Base-by-base conservation (phyloP, 495 filamentous ascomycete genomes). In the Podospora tetraspora region DNA sequence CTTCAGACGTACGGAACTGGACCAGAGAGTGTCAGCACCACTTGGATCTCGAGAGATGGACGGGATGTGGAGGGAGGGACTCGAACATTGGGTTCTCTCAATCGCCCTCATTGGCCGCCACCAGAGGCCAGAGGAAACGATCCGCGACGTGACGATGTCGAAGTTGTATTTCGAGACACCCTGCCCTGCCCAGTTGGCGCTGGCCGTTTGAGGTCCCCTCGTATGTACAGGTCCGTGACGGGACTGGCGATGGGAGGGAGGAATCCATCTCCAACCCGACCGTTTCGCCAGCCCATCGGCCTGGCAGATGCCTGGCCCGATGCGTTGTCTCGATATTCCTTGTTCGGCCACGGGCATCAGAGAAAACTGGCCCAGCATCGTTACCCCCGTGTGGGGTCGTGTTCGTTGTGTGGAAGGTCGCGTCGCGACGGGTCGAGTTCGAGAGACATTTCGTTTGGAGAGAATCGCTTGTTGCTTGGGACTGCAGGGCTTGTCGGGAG, bases 281-380 rank as follows among this genome's bases (percentile, higher is more conserved):
- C 8, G 10, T 32, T 9, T 32, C 5, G 30, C 10, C 16, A 16
- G 37, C 16, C 5, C 37, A 11, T 43, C 37, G 7, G 16, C 16
- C 16, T 52, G 0, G 19, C 19, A 8, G 43, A n/a, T 9, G 3
- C 7, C 37, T 52, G 16, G 7, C 1, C 16, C 43, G 16, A n/a
- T 9, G 0, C 9, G 0, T 19, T 43, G 0, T n/a, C 16, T 19
- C 43, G 6, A n/a, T 0, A 3, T n/a, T 9, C 19, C 7, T n/a
- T 52, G 43, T 52, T n/a, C 43, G 3, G 19, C 43, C 43, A 52
- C 0, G 43, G 16, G 5, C 43, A n/a, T n/a, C 43, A 43, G 43
- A 52, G 43, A n/a, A 3, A n/a, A 7, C 16, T n/a, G 16, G 43
- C 43, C 16, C 43, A 16, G 5, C 3, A 2, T 52, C 43, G 43